These are phyloP conservation scores for Auricularia auricula-judae DNA, from an alignment of 768 basidiomycete genomes.

Conservation along the genomic window DNA sequence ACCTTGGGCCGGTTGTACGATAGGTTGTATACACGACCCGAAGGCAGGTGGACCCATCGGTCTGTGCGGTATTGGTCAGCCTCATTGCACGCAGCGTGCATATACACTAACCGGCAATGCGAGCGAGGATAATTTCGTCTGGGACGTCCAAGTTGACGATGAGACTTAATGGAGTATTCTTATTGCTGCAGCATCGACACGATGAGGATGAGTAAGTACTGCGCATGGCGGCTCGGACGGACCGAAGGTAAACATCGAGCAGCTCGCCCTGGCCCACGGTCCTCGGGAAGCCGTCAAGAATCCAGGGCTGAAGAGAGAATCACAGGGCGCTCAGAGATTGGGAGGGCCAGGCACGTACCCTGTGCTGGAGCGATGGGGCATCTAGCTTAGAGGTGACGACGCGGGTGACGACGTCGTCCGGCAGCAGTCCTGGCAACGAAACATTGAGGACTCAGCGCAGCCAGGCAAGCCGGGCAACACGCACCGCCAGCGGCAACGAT, in stretches of 20 bases:
- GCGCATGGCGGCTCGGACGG: neutral
- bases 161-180: constrained; percentile 58
- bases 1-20: constrained; percentile 78
- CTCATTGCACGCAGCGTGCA: neutral
- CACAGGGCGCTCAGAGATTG: neutral
- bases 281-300: constrained; percentile 86
- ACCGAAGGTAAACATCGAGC: constrained; percentile 68
- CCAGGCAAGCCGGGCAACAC: neutral
- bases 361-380: constrained; percentile 37
- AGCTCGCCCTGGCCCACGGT: constrained; percentile 76
- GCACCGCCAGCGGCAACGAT: constrained; percentile 65
- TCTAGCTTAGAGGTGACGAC: constrained; percentile 67
- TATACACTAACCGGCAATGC: constrained; percentile 44
- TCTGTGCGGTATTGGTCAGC: constrained; percentile 26
- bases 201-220: neutral
- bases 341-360: constrained; percentile 29
- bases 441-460: neutral
- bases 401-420: constrained; percentile 71
- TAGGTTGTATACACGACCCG: constrained; percentile 83
- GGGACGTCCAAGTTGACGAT: constrained; percentile 84
- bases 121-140: constrained; percentile 71
- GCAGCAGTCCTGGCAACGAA: constrained; percentile 34
- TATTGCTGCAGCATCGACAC: constrained; percentile 32
- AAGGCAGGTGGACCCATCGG: constrained; percentile 80
- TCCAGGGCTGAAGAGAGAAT: constrained; percentile 56